These are phyloP conservation scores for Rhytidiadelphus loreus DNA, from an alignment of 225 moss, liverwort and hornwort species.

Conservation along the genomic window DNA sequence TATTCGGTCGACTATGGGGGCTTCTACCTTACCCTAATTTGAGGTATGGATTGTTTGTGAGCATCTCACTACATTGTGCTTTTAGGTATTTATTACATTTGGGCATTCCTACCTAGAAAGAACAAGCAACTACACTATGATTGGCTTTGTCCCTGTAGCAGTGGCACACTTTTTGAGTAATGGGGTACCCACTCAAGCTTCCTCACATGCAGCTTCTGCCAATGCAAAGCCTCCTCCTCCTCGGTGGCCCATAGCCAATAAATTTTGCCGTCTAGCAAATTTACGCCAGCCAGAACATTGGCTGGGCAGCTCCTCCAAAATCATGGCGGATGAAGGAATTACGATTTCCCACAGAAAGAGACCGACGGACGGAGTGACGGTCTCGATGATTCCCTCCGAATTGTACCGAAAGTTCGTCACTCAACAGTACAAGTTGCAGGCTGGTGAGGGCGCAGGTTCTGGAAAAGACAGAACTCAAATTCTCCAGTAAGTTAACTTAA, in stretches of 20 bases:
- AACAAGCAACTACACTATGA: neutral
- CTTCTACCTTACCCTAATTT: too few species aligned
- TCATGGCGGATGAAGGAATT: neutral
- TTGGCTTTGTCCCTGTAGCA: fast-evolving
- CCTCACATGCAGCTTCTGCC: neutral
- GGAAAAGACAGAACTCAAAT: neutral
- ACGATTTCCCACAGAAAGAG: neutral
- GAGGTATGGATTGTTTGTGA: fast-evolving
- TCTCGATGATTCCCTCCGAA: neutral
- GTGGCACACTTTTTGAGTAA: neutral
- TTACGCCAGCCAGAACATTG: neutral
- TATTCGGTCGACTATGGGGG: too few species aligned
- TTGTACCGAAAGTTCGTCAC: neutral
- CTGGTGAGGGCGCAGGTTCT: neutral
- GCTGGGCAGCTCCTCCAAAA: neutral
- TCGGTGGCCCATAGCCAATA: neutral
- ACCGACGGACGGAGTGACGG: neutral
- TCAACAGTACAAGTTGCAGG: neutral
- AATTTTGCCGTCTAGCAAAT: neutral
- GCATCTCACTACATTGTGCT: fast-evolving
- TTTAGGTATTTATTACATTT: neutral
- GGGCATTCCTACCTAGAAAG: neutral
- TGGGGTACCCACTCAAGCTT: neutral
- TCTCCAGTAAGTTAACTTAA: neutral
- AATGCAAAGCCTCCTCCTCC: neutral